Percentiles rank a stretch among this genome's conserved stretches.
phyloP scores from a whole-genome alignment of 345 rosid species.

The Eucalyptus microcorys region DNA sequence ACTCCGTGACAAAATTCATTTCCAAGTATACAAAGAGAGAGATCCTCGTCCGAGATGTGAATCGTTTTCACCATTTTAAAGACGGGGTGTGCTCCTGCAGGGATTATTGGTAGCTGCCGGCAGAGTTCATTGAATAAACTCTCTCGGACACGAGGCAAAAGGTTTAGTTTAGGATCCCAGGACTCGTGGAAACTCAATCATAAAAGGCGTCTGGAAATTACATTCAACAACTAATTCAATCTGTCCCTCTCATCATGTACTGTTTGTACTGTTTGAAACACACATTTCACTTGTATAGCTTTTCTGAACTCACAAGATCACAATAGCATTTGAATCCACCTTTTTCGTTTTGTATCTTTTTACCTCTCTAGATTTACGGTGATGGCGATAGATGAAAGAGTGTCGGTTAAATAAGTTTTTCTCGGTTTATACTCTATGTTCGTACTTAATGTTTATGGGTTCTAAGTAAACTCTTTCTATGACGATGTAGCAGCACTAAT shows the following conservation, averaged over 20 bases:
- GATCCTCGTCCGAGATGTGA: constrained; percentile 79
- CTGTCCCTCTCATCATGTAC: neutral
- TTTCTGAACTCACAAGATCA: neutral
- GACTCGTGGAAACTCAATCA: neutral
- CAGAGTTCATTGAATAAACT: neutral
- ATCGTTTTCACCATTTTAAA: constrained; percentile 72
- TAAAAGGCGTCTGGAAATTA: neutral
- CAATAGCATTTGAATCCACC: neutral
- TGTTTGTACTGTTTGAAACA: neutral
- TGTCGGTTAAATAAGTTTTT: neutral
- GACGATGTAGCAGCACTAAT: neutral
- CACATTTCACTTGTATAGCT: neutral
- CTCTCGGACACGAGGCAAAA: neutral
- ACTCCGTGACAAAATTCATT: constrained; percentile 64
- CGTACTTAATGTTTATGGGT: neutral
- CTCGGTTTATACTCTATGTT: neutral
- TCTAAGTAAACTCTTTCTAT: neutral
- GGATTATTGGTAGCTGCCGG: constrained; percentile 53
- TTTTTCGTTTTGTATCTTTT: neutral
- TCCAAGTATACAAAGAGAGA: constrained; percentile 63
- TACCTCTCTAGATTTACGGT: neutral
- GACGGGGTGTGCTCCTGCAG: constrained; percentile 84
- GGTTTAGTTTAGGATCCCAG: neutral
- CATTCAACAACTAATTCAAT: neutral
- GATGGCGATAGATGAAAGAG: neutral